Evolutionary conservation across 768 basidiomycete genomes (phyloP).

Genomic region (Lactarius sp.): DNA sequence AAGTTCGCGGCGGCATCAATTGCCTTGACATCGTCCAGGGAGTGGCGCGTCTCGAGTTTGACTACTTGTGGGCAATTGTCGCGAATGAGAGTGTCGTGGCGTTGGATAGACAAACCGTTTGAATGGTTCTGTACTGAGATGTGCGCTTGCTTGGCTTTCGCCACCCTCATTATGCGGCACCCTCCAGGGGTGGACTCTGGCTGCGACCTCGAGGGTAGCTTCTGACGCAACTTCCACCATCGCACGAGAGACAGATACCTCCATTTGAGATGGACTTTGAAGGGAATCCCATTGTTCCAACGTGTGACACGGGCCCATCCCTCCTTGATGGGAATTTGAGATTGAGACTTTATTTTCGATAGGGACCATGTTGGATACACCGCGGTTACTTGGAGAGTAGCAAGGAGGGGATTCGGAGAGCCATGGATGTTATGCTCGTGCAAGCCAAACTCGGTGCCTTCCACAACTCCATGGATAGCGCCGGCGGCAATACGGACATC

Average conservation of each 20-base stretch:
- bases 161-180: conserved; percentile 45
- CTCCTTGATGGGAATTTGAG: conserved; percentile 33
- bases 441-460: conserved; percentile 56
- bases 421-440: conserved; percentile 59
- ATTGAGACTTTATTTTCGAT: conserved; percentile 38
- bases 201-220: conserved; percentile 34
- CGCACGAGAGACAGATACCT: conserved; percentile 44
- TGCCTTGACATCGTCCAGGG: conserved; percentile 35
- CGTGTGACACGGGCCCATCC: conserved; percentile 53
- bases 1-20: conserved; percentile 56
- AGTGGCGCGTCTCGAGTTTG: conserved; percentile 36
- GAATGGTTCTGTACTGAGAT: conserved; percentile 44
- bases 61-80: conserved; percentile 36
- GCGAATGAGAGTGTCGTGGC: conserved; percentile 41
- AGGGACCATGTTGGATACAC: conserved; percentile 57
- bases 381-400: conserved; percentile 46
- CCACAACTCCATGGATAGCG: conserved; percentile 56
- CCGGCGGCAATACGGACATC: conserved; percentile 53
- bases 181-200: conserved; percentile 37
- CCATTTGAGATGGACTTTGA: conserved; percentile 49
- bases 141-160: conserved; percentile 42
- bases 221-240: conserved; percentile 41
- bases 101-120: conserved; percentile 40
- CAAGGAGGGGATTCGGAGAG: conserved; percentile 51
- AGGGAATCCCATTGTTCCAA: conserved; percentile 54